Conservation (phyloP, 176 grass and related monocot genomes). For the Hyparrhenia diplandra region DNA sequence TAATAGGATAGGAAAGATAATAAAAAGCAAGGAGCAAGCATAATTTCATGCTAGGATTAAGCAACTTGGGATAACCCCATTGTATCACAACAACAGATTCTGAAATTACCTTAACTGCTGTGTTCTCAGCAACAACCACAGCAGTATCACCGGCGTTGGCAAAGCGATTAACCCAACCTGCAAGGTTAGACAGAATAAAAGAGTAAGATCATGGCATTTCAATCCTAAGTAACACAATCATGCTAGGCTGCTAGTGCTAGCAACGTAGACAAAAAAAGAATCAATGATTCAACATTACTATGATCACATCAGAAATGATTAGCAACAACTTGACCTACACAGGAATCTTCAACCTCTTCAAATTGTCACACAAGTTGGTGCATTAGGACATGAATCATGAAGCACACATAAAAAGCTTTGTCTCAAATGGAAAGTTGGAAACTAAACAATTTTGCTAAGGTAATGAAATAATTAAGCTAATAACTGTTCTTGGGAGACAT, state of each 20-base stretch:
- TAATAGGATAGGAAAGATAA: not conserved
- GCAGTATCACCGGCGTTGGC: conserved; percentile 93
- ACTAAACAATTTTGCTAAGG: not conserved
- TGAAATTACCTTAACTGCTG: conserved; percentile 63
- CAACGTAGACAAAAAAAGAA: not conserved
- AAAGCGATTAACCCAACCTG: conserved; percentile 99
- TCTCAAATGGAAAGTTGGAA: not conserved
- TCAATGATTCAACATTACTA: not conserved
- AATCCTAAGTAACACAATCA: conserved; percentile 9
- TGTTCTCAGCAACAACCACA: conserved; percentile 81
- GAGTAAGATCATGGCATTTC: not conserved
- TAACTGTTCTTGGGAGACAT: not conserved
- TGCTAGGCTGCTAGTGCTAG: not conserved
- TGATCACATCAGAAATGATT: not conserved
- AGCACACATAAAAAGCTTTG: not conserved
- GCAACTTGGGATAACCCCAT: not conserved
- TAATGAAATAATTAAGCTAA: not conserved
- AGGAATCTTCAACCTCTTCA: not conserved
- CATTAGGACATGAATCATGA: not conserved
- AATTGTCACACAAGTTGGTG: not conserved
- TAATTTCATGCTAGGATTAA: not conserved
- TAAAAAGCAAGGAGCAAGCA: not conserved
- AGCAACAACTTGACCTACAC: not conserved
- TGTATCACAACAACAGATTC: not conserved
- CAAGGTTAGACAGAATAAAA: conserved; percentile 19